Base-by-base conservation (phyloP, 129 eudicot species). In the Rutidosis leptorrhynchoides region DNA sequence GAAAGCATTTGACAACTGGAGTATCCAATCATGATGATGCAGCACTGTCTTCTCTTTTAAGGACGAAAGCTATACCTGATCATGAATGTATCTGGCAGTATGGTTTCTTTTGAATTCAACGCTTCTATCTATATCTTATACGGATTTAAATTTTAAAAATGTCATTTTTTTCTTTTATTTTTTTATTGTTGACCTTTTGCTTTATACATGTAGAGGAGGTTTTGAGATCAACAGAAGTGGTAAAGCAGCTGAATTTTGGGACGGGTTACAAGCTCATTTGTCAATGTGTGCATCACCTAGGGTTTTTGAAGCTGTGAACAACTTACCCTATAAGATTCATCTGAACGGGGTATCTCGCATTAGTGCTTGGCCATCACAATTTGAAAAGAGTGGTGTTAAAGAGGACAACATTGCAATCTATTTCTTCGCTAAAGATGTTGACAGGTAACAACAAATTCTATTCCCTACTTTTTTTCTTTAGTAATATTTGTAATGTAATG, bases 1-100 rank as follows among this genome's bases (percentile, higher is more conserved):
- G 29, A 62, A 80, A 71, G 62, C 72, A 74, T 61, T 61, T 43
- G 66, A 49, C 37, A 58, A 56, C 24, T 26, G 84, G 77, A 58
- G 40, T 67, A 30, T 58, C 75, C 40, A 62, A 69, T 75, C 61
- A 66, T 29, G 72, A 80, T 68, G 35, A 74, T 25, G 56, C 58
- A 19, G 64, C 82, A 69, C 54, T 70, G 65, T 69, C 90, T 58
- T 63, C 71, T 37, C 61, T 51, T 70, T 23, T n/a, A 55, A 81
- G 82, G 58, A 73, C 62, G 64, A 72, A 74, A 76, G 95, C 93
- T 22, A 78, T 93, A 67, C 99, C 99, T 27, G 95, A 86, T 64
- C 87, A 77, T 46, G 99, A 93, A 72, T 82, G 73, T 77, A 73
- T 84, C 68, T 93, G 99, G 99, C 91, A 88, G 99, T 93, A 93